Evolutionary conservation across 805 yeast species (phyloP).

Genomic region (Pichia phayaonensis): DNA sequence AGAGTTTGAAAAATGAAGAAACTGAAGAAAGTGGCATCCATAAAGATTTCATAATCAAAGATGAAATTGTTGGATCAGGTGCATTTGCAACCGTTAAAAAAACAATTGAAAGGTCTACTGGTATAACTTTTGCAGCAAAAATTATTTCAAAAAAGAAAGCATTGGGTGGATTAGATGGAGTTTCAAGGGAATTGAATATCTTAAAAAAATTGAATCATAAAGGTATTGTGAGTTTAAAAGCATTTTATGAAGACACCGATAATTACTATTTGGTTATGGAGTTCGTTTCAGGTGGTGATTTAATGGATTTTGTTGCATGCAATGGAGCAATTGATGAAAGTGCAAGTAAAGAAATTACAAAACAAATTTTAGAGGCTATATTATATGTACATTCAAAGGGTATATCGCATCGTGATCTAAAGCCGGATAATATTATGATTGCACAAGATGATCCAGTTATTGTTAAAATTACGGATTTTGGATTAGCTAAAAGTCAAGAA

Average conservation of each 20-base stretch:
- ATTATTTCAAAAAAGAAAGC: conserved; percentile 79
- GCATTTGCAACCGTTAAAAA: conserved; percentile 95
- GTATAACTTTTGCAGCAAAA: conserved; percentile 84
- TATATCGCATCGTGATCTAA: conserved; percentile 91
- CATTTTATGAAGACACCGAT: conserved; percentile 76
- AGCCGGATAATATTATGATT: conserved; percentile 91
- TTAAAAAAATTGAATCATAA: conserved; percentile 74
- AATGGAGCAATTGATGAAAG: conserved; percentile 90
- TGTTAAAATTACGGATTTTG: conserved; percentile 94
- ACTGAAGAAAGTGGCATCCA: conserved; percentile 22
- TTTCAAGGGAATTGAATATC: conserved; percentile 77
- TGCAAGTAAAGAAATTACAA: conserved; percentile 78
- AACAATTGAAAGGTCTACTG: conserved; percentile 79
- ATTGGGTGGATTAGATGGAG: conserved; percentile 70
- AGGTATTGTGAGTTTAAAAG: conserved; percentile 73
- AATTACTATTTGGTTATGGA: conserved; percentile 90
- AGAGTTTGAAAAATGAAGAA: neutral
- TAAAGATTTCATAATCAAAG: conserved; percentile 60
- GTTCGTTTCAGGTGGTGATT: conserved; percentile 91
- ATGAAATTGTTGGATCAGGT: conserved; percentile 92
- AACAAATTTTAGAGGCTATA: conserved; percentile 78
- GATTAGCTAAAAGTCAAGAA: conserved; percentile 85
- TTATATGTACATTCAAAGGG: conserved; percentile 83
- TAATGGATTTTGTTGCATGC: conserved; percentile 94
- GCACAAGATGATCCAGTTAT: conserved; percentile 85